Conservation (phyloP, 2,329 filamentous ascomycete genomes). For the Xylariaceae sp. region DNA sequence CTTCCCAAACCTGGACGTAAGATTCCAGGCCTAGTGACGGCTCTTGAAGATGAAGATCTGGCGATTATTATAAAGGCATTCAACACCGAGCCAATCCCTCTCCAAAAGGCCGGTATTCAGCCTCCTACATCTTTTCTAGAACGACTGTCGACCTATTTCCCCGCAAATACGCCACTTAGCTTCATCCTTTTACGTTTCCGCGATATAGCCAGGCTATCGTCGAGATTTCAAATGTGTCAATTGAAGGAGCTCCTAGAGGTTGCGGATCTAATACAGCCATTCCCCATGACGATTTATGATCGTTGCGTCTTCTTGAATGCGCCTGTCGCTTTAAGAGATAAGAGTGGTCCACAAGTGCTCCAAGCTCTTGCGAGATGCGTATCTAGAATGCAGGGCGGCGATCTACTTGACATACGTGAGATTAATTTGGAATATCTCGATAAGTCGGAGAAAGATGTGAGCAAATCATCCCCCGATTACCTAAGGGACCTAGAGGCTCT, state of each 20-base stretch:
- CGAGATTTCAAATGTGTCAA: constrained; percentile 66
- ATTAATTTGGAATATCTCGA: constrained; percentile 74
- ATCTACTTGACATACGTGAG: constrained; percentile 65
- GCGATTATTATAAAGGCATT: constrained; percentile 60
- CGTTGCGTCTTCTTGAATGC: constrained; percentile 71
- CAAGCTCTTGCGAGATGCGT: constrained; percentile 65
- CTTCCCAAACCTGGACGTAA: constrained; percentile 20
- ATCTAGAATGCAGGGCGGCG: constrained; percentile 60
- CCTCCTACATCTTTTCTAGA: constrained; percentile 69
- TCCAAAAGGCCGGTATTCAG: constrained; percentile 67
- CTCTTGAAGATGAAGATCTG: constrained; percentile 68
- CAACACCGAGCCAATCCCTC: constrained; percentile 56
- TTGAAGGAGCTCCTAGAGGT: constrained; percentile 60
- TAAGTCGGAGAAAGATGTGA: constrained; percentile 43
- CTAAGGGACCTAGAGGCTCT: constrained; percentile 68
- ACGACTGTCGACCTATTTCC: constrained; percentile 74
- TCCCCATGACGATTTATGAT: constrained; percentile 66
- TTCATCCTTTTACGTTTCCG: constrained; percentile 75
- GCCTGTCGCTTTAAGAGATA: constrained; percentile 58
- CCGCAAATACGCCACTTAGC: constrained; percentile 72
- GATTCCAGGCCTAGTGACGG: constrained; percentile 68
- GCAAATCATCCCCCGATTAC: constrained; percentile 47
- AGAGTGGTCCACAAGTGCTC: constrained; percentile 47
- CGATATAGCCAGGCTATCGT: constrained; percentile 60
- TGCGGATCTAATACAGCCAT: constrained; percentile 70